Conservation (phyloP, 352 stramenopile genomes). For the Globisporangium spiculum region DNA sequence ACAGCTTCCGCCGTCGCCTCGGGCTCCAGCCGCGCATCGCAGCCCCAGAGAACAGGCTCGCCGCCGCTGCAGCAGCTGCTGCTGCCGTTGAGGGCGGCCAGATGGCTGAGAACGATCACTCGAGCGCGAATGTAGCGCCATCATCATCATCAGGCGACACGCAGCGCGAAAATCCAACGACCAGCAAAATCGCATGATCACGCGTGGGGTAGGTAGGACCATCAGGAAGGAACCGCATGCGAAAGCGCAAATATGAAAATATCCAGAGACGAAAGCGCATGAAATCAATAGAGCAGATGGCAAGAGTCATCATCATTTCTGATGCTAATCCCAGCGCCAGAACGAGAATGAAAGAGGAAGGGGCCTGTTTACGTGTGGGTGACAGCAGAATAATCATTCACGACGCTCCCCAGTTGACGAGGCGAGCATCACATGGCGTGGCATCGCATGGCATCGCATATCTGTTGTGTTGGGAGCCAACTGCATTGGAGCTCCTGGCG, state of each 20-base stretch:
- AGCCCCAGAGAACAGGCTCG: constrained; percentile 10
- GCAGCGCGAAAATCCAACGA: constrained; percentile 6
- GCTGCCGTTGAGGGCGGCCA: background rate
- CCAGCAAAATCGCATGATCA: constrained; percentile 1
- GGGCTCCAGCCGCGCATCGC: constrained; percentile 46
- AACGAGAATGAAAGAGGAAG: background rate
- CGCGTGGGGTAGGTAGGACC: background rate
- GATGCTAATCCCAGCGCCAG: background rate
- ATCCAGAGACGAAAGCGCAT: background rate
- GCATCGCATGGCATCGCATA: background rate
- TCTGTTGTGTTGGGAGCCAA: background rate
- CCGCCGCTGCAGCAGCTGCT: constrained; percentile 1
- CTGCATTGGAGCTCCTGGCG: background rate
- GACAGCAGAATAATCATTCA: background rate
- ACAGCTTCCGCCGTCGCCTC: constrained; percentile 53
- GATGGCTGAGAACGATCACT: background rate
- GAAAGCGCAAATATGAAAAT: background rate
- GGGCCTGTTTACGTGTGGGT: background rate
- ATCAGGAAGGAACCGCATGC: background rate
- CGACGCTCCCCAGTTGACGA: background rate
- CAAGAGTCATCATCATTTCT: background rate
- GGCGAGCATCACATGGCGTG: background rate
- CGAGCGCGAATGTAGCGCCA: background rate
- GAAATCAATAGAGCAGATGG: constrained; percentile 1
- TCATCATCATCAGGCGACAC: constrained; percentile 6